Percentiles rank a stretch among this genome's conserved stretches.
phyloP scores from a whole-genome alignment of 2,329 filamentous ascomycete genomes.

The Hypoxylon sp. region DNA sequence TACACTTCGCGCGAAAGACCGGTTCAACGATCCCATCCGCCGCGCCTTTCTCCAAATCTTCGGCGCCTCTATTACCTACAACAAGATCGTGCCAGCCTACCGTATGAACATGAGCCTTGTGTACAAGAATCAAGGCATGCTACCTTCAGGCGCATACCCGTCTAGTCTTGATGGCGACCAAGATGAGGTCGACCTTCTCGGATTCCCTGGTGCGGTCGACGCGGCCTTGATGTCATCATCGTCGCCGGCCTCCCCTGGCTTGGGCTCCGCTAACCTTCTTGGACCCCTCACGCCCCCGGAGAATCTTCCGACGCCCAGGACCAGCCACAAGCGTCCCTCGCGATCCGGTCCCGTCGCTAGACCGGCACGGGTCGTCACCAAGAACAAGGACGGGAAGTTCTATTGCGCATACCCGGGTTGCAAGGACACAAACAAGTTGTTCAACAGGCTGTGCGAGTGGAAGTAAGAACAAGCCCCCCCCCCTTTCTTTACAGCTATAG shows the following conservation, averaged over 20 bases:
- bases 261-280: constrained; percentile 24
- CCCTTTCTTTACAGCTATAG: constrained; percentile 23
- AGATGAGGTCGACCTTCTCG: constrained; percentile 55
- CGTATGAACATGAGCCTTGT: constrained; percentile 64
- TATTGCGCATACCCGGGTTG: constrained; percentile 81
- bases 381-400: constrained; percentile 81
- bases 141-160: constrained; percentile 65
- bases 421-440: constrained; percentile 73
- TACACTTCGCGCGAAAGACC: constrained; percentile 41
- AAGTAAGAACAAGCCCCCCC: constrained; percentile 72
- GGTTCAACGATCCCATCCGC: constrained; percentile 56
- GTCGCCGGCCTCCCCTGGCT: constrained; percentile 33
- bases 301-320: constrained; percentile 15
- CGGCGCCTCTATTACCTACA: constrained; percentile 46
- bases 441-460: constrained; percentile 92
- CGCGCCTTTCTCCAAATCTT: constrained; percentile 60
- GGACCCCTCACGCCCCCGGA: constrained; percentile 41
- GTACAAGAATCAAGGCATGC: constrained; percentile 65
- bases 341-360: constrained; percentile 71
- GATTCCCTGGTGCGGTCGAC: constrained; percentile 61
- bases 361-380: constrained; percentile 69
- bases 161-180: constrained; percentile 56
- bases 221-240: constrained; percentile 41
- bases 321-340: constrained; percentile 45
- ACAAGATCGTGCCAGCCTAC: constrained; percentile 46